A percentile compares a stretch with the other conserved stretches of the same genome.
Conservation (phyloP, 805 yeast genomes). For the Ogataea degrootiae region DNA sequence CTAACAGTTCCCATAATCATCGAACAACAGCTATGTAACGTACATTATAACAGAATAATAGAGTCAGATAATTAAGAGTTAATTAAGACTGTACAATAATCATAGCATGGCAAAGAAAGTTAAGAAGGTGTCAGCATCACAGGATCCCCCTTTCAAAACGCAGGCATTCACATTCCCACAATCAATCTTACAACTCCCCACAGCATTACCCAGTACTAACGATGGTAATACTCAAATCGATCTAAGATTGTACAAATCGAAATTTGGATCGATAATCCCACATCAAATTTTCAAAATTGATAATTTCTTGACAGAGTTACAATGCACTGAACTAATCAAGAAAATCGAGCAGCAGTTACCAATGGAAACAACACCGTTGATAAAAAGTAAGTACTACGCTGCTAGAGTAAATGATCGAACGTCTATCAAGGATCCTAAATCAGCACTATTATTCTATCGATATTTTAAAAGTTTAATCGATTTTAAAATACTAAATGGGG, state of each 20-base stretch:
- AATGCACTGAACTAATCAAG: constrained; percentile 37
- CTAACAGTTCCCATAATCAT: too few species aligned
- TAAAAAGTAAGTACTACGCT: constrained; percentile 49
- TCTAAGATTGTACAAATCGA: constrained; percentile 5
- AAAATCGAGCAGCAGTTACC: constrained; percentile 19
- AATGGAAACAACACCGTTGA: constrained; percentile 44
- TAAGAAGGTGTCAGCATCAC: neutral
- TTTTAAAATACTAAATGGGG: constrained; percentile 28
- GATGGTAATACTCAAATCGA: neutral
- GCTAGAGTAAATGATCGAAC: constrained; percentile 53
- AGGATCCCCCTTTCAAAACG: neutral
- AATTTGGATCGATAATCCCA: constrained; percentile 13
- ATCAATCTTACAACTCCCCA: neutral
- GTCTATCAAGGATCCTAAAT: constrained; percentile 32
- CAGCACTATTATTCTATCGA: constrained; percentile 39
- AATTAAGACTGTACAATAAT: too few species aligned
- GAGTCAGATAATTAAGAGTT: too few species aligned
- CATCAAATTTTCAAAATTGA: constrained; percentile 39
- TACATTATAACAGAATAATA: too few species aligned
- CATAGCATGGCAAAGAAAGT: neutral
- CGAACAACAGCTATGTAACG: too few species aligned
- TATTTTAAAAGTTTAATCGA: constrained; percentile 32
- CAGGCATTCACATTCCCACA: neutral
- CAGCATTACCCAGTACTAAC: neutral
- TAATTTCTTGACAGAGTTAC: constrained; percentile 32